Evolutionary conservation across 495 filamentous ascomycete species (phyloP), one percentile per base, ranked within the genome.

Genomic region (Xylaria castorea): DNA sequence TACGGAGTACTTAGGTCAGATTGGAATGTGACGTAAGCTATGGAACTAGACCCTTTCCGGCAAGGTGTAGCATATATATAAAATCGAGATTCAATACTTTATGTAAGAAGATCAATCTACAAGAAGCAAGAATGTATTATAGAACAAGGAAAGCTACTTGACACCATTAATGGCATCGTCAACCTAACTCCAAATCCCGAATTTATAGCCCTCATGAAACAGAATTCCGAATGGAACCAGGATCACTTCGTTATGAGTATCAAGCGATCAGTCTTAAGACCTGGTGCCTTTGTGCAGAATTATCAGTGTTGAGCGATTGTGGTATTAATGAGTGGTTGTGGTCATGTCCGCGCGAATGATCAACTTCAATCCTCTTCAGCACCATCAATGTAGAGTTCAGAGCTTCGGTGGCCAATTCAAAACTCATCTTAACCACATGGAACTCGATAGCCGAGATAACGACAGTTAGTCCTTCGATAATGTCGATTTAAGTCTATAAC

Each of bases 301-400:
- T 62, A 12, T 40, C 60, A 6, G 34, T 62, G 18, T 36, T 36
- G 6, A 16, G 5, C 60, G 25, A 55, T 4, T 62, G 60, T n/a
- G 65, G 72, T 50, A 70, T 76, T 32, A 69, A 76, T 55, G n/a
- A 66, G 62, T 50, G 72, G 74, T 44, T 76, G 75, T 34, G 72
- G 74, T 27, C 75, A 76, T 27, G 48, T 74, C 36, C 72, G 75
- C 2, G 65, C 71, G 25, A 72, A n/a, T 76, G 75, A 76, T 76
- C 30, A 67, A 61, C 46, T 22, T 50, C 3, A 4, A 50, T 50
- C 46, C 18, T 6, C n/a, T n/a, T 50, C 46, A 50, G 18, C 6
- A 5, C 18, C 22, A 1, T 7, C 20, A 50, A 50, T 6, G n/a
- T n/a, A 20, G 46, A 50, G 46, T 25, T 51, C 3, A 6, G 20